phyloP scores from a whole-genome alignment of 2,329 filamentous ascomycete genomes.

The Hortaea werneckii region DNA sequence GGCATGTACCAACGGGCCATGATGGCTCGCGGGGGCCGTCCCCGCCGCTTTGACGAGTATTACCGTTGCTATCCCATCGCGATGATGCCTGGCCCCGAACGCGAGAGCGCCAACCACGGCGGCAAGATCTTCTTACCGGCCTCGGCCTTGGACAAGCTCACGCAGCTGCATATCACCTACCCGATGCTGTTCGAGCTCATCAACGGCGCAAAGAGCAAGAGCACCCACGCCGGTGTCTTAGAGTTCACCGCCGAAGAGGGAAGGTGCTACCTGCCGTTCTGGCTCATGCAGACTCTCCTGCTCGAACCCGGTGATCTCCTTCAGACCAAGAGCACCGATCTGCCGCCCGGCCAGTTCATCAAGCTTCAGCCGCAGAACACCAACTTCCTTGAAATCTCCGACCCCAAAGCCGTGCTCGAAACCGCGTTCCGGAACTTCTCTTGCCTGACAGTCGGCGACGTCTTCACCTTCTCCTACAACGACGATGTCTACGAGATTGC shows the following conservation, averaged over 20 bases:
- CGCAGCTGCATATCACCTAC: constrained; percentile 90
- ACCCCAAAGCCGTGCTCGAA: constrained; percentile 93
- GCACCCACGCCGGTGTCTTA: constrained; percentile 87
- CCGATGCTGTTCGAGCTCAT: constrained; percentile 94
- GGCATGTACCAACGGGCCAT: constrained; percentile 45
- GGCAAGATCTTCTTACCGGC: constrained; percentile 98
- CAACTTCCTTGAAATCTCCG: constrained; percentile 90
- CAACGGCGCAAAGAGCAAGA: constrained; percentile 69
- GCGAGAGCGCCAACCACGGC: constrained; percentile 85
- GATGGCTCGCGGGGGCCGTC: constrained; percentile 39
- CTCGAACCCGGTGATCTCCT: constrained; percentile 90
- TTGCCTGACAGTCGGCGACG: constrained; percentile 81
- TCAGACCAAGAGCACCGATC: constrained; percentile 87
- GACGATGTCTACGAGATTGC: constrained; percentile 88
- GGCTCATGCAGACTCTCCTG: constrained; percentile 89
- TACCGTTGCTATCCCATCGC: constrained; percentile 93
- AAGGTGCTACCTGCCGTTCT: constrained; percentile 89
- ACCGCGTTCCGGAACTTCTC: constrained; percentile 95
- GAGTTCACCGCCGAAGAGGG: constrained; percentile 98
- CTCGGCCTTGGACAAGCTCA: constrained; percentile 92
- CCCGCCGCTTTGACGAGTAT: constrained; percentile 91
- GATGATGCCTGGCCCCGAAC: constrained; percentile 85
- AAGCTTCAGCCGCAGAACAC: constrained; percentile 92
- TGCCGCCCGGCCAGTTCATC: constrained; percentile 82
- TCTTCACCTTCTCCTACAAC: constrained; percentile 96